Evolutionary conservation across 768 basidiomycete genomes (phyloP).

Genomic region (Pisolithus marmoratus): DNA sequence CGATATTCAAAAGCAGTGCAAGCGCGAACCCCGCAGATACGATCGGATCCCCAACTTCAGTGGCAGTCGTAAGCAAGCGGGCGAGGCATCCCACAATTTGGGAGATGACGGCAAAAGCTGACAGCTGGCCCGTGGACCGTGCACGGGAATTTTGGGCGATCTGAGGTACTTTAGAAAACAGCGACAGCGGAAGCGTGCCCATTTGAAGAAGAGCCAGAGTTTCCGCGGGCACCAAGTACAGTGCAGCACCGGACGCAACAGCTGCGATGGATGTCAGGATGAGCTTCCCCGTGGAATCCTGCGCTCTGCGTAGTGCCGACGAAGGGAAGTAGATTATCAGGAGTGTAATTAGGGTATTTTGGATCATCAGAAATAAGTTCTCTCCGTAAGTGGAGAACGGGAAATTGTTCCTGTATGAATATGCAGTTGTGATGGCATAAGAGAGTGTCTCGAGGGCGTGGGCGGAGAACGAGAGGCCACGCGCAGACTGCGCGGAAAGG

Average conservation of each 20-base stretch:
- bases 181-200: conserved; percentile 81
- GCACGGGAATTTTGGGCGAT: conserved; percentile 76
- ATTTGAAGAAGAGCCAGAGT: conserved; percentile 70
- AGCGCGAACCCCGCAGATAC: conserved; percentile 81
- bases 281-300: conserved; percentile 26
- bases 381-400: conserved; percentile 98
- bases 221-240: conserved; percentile 44
- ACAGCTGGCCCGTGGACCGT: conserved; percentile 87
- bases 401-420: conserved; percentile 79
- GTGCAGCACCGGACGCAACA: conserved; percentile 31
- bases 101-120: conserved; percentile 84
- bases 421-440: conserved; percentile 85
- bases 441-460: conserved; percentile 88
- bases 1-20: conserved; percentile 73
- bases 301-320: conserved; percentile 18
- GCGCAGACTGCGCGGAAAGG: conserved; percentile 64
- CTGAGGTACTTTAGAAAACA: conserved; percentile 93
- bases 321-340: conserved; percentile 70
- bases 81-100: conserved; percentile 89
- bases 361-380: conserved; percentile 87
- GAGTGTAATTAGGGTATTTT: conserved; percentile 84
- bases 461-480: conserved; percentile 81
- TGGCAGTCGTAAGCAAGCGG: conserved; percentile 86
- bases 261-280: conserved; percentile 27
- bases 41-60: conserved; percentile 80